These are phyloP conservation scores for Pichia kudriavzevii DNA, from an alignment of 1,139 yeast species.

Conservation along the genomic window DNA sequence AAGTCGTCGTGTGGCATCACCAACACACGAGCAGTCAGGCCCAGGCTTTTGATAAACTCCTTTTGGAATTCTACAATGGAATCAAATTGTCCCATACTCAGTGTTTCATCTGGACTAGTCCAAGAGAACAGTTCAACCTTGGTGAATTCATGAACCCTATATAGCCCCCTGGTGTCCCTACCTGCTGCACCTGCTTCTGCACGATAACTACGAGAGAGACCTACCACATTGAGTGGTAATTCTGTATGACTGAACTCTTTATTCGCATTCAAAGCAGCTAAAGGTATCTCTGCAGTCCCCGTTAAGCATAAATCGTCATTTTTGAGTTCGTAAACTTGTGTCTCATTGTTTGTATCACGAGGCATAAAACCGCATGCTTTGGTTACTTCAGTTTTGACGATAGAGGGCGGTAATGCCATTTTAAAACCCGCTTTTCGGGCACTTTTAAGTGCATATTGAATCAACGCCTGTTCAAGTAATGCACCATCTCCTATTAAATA, in stretches of 20 bases:
- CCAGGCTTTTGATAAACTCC: conserved; percentile 55
- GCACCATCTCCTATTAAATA: conserved; percentile 85
- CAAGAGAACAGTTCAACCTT: conserved; percentile 91
- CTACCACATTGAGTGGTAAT: conserved; percentile 59
- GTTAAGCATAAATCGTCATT: conserved; percentile 54
- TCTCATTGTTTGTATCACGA: conserved; percentile 79
- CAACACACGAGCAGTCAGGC: conserved; percentile 71
- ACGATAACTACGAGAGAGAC: conserved; percentile 80
- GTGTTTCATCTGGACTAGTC: conserved; percentile 37
- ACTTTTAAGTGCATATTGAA: conserved; percentile 63
- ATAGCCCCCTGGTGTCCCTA: conserved; percentile 82
- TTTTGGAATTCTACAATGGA: conserved; percentile 59
- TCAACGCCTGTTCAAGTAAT: conserved; percentile 77
- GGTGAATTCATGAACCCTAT: conserved; percentile 96
- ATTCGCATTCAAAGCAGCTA: conserved; percentile 62
- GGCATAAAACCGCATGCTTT: conserved; percentile 95
- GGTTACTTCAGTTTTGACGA: conserved; percentile 70
- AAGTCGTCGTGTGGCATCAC: conserved; percentile 88
- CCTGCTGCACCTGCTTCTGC: conserved; percentile 99
- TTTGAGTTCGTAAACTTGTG: conserved; percentile 66
- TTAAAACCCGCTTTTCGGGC: conserved; percentile 65
- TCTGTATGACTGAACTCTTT: conserved; percentile 25
- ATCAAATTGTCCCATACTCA: conserved; percentile 48
- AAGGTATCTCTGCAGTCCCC: conserved; percentile 94
- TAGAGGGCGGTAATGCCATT: conserved; percentile 76